Evolutionary conservation across 495 filamentous ascomycete species (phyloP), one percentile per base, ranked within the genome.

Genomic region (Tuber umbilicatum): DNA sequence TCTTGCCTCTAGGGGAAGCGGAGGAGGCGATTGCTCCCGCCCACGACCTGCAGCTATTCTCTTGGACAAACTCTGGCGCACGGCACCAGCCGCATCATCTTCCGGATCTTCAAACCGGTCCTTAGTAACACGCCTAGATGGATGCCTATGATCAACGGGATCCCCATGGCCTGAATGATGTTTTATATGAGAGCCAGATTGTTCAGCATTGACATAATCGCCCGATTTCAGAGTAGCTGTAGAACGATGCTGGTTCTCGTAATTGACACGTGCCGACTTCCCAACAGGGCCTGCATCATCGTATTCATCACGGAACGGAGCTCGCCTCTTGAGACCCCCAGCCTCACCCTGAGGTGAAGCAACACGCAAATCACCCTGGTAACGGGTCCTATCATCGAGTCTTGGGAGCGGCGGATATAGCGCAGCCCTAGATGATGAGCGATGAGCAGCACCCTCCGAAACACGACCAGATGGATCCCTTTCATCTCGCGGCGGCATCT

Each of bases 401-500:
- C 77, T 78, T 72, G 78, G 78, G 42, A 80, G 71, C 71, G 78
- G 77, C 45, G 78, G 78, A 45, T 80, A 80, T 19, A 80, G 69
- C 73, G 78, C 77, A 76, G 76, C 78, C 71, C 78, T 76, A 23
- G 78, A 80, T 43, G 73, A 72, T 42, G 76, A 72, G 41, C 80
- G 80, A 76, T 73, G 73, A 68, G 80, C 76, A 38, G 71, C 50
- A 39, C 47, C 71, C 45, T 74, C 76, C 68, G 80, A 76, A 47
- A 74, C 37, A 73, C 79, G 73, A 38, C 76, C 64, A 67, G 76
- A 43, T 72, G 80, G 60, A 31, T 81, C 80, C 72, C 80, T 76
- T n/a, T 81, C 80, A 71, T 81, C 80, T 67, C 80, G 77, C 47
- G 74, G 71, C 72, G 77, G 76, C 78, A 79, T 79, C 75, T 72